Base-by-base conservation (phyloP, 345 rosid species). In the Eutrema yunnanense region DNA sequence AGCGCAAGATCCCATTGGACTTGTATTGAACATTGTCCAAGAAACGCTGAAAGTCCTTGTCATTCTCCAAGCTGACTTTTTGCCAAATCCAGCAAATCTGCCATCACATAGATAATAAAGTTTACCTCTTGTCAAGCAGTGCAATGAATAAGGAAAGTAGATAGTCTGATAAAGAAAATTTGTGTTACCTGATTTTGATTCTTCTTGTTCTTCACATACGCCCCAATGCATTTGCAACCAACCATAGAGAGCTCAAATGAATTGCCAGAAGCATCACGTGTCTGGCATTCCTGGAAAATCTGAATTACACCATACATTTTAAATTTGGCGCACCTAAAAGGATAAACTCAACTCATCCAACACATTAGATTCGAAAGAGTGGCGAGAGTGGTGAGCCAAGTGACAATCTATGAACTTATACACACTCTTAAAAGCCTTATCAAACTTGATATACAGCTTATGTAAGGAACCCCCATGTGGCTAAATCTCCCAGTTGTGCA, bases 1-100 rank as follows among this genome's bases (percentile, higher is more conserved):
- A 95, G 10, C 92, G 96, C 46, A 88, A 74, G 70, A 95, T 95
- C 70, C 96, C 88, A 73, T 54, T 87, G 3, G 82, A 82, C 62
- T 95, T 90, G 70, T 95, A 95, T 73, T 95, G 99, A 77, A 87
- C 91, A 83, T 77, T 90, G 72, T 95, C 99, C 84, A 95, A 79
- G 87, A 95, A 95, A 19, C 84, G 93, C 67, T 92, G 99, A 78
- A 95, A 92, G 14, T 86, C 89, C 71, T 82, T 88, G 52, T 95
- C 96, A 14, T 86, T 83, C 61, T 88, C 81, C 55, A 88, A 78
- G 64, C 72, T 71, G 11, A 87, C 88, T 67, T 92, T 95, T 81
- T 95, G 84, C 96, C 96, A 95, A 12, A 69, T 76, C 99, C 99
- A 95, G 81, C 97, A 90, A 79, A 95, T 90, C 98, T 95, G 89